Conservation (phyloP, 2,329 filamentous ascomycete genomes). For the Colletotrichum somersetense region DNA sequence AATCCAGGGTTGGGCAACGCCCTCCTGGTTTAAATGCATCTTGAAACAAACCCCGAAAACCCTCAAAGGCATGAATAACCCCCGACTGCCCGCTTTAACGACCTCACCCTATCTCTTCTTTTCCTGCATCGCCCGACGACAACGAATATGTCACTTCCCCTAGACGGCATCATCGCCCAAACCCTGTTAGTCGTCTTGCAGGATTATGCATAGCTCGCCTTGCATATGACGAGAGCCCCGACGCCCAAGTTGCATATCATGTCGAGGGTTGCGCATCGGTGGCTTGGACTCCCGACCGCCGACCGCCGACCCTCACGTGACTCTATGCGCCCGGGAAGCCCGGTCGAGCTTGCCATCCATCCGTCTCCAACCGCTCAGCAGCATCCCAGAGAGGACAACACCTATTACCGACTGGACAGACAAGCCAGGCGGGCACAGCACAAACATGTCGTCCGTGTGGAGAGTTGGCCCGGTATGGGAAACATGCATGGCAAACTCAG, state of each 20-base stretch:
- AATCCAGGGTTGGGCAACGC: background rate
- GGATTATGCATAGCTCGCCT: background rate
- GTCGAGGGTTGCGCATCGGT: background rate
- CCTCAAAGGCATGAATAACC: background rate
- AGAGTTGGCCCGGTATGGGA: background rate
- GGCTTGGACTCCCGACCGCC: constrained; percentile 7
- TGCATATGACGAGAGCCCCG: background rate
- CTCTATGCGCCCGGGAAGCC: background rate
- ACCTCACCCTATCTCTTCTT: background rate
- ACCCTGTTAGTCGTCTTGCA: background rate
- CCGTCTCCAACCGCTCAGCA: background rate
- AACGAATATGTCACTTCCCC: background rate
- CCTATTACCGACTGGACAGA: too few species aligned
- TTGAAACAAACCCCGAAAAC: constrained; percentile 11
- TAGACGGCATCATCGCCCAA: background rate
- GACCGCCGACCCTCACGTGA: constrained; percentile 10
- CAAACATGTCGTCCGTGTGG: background rate
- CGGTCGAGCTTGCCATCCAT: too few species aligned
- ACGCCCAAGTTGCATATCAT: background rate
- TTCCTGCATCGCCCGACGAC: background rate
- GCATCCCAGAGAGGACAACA: background rate
- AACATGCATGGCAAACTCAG: too few species aligned
- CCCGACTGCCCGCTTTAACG: background rate
- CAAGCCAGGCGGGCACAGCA: constrained; percentile 3
- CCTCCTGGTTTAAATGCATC: constrained; percentile 11